Percentiles rank a stretch among this genome's conserved stretches.
Conservation (phyloP, 1,284 basidiomycete genomes). For the Ustilago xerochloae region DNA sequence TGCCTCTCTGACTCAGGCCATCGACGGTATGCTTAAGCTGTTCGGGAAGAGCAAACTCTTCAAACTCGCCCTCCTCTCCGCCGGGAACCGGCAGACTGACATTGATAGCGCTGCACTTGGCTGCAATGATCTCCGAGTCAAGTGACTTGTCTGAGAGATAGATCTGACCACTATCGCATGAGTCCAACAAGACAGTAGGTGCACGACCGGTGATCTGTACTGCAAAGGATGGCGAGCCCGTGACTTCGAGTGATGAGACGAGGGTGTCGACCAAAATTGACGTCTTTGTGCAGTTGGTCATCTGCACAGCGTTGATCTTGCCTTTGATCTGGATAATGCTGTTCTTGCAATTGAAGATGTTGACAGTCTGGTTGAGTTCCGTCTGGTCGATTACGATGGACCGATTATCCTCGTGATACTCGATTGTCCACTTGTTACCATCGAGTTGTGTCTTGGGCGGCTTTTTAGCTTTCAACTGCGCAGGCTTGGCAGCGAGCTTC, state of each 20-base stretch:
- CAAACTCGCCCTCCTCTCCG: slow-evolving; percentile 90
- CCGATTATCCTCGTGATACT: slow-evolving; percentile 89
- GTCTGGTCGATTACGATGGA: slow-evolving; percentile 80
- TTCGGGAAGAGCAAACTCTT: slow-evolving; percentile 91
- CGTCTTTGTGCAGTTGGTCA: slow-evolving; percentile 82
- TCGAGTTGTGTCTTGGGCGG: slow-evolving; percentile 90
- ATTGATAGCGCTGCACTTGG: slow-evolving; percentile 95
- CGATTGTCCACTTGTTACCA: slow-evolving; percentile 93
- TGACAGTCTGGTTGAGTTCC: slow-evolving; percentile 86
- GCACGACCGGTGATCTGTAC: slow-evolving; percentile 89
- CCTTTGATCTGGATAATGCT: slow-evolving; percentile 87
- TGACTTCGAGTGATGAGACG: slow-evolving; percentile 87
- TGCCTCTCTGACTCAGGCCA: slow-evolving; percentile 78
- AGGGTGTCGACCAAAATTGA: slow-evolving; percentile 89
- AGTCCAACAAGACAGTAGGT: slow-evolving; percentile 93
- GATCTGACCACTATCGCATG: slow-evolving; percentile 93
- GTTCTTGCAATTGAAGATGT: slow-evolving; percentile 91
- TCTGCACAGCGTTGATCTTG: slow-evolving; percentile 92
- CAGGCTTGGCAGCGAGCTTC: slow-evolving; percentile 53
- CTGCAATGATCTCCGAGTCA: slow-evolving; percentile 86
- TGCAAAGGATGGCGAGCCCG: slow-evolving; percentile 89
- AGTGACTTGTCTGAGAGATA: slow-evolving; percentile 88
- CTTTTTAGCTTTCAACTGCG: slow-evolving; percentile 75
- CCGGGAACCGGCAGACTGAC: slow-evolving; percentile 86
- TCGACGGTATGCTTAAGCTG: slow-evolving; percentile 90